Evolutionary conservation across 2,329 filamentous ascomycete genomes (phyloP).

Genomic region (Talaromyces pinophilus): DNA sequence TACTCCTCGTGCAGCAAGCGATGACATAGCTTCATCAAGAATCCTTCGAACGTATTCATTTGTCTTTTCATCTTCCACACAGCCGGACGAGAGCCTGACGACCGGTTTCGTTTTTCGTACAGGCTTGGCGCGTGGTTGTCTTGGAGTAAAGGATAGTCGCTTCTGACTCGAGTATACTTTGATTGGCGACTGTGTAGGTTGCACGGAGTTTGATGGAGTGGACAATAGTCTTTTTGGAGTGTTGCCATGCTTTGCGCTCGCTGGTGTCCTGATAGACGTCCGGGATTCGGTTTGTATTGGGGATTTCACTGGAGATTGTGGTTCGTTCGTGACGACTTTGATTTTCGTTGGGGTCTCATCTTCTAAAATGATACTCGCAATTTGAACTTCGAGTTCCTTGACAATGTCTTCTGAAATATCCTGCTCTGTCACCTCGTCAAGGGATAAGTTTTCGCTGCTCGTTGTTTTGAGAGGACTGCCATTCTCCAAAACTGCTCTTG

Average conservation of each 20-base stretch:
- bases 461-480: constrained; percentile 21
- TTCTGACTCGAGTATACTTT: constrained; percentile 9
- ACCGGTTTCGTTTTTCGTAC: constrained; percentile 24
- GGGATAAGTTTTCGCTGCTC: neutral
- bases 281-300: neutral
- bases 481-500: constrained; percentile 24
- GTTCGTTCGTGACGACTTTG: neutral
- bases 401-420: constrained; percentile 29
- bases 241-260: neutral
- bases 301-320: neutral
- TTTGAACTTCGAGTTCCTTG: constrained; percentile 26
- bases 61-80: constrained; percentile 36
- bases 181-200: neutral
- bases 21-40: constrained; percentile 38
- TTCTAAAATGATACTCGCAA: constrained; percentile 33
- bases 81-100: constrained; percentile 35
- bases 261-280: constrained; percentile 9
- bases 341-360: neutral
- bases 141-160: constrained; percentile 24
- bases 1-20: constrained; percentile 38
- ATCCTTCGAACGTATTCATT: constrained; percentile 42
- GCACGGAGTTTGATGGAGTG: neutral
- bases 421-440: constrained; percentile 10
- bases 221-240: neutral
- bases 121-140: constrained; percentile 21